Conservation (phyloP, 495 filamentous ascomycete genomes). For the Aspergillus olivimuriae region DNA sequence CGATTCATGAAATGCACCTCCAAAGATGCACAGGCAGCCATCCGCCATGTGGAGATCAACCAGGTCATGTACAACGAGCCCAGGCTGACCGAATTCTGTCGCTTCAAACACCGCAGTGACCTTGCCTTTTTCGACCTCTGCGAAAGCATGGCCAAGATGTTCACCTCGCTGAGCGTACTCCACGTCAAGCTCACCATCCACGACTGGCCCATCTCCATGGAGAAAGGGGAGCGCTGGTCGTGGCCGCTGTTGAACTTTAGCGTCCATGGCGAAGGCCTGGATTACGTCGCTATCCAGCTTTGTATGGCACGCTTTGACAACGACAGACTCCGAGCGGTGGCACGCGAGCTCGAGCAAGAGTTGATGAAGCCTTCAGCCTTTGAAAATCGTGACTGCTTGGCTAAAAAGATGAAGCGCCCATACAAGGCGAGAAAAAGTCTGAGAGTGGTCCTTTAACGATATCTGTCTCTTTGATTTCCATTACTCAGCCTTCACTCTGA, state of each 20-base stretch:
- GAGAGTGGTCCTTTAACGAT: slow-evolving; percentile 7
- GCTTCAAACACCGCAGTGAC: slow-evolving; percentile 17
- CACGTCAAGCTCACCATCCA: slow-evolving; percentile 13
- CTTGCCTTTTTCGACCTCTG: slow-evolving; percentile 13
- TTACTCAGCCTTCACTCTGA: neutral
- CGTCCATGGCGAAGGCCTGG: neutral
- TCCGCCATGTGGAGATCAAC: slow-evolving; percentile 18
- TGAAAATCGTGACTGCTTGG: slow-evolving; percentile 11
- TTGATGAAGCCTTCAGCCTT: slow-evolving; percentile 12
- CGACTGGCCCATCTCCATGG: slow-evolving; percentile 15
- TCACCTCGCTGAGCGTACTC: slow-evolving; percentile 9
- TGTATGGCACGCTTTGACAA: slow-evolving; percentile 3
- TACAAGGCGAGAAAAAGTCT: slow-evolving; percentile 10
- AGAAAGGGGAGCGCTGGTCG: slow-evolving; percentile 17
- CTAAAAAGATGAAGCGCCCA: slow-evolving; percentile 5
- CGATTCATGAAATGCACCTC: slow-evolving; percentile 11
- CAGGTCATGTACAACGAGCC: slow-evolving; percentile 26
- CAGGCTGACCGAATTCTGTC: slow-evolving; percentile 3
- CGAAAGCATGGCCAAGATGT: slow-evolving; percentile 6
- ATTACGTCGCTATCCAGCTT: slow-evolving; percentile 9
- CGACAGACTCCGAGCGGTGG: slow-evolving; percentile 6
- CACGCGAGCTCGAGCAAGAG: slow-evolving; percentile 10
- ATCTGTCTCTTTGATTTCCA: neutral
- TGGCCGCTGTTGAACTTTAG: slow-evolving; percentile 14
- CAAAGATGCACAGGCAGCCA: slow-evolving; percentile 6